Evolutionary conservation across 179 eudicot genomes (phyloP).

Genomic region (Beta corolliflora): DNA sequence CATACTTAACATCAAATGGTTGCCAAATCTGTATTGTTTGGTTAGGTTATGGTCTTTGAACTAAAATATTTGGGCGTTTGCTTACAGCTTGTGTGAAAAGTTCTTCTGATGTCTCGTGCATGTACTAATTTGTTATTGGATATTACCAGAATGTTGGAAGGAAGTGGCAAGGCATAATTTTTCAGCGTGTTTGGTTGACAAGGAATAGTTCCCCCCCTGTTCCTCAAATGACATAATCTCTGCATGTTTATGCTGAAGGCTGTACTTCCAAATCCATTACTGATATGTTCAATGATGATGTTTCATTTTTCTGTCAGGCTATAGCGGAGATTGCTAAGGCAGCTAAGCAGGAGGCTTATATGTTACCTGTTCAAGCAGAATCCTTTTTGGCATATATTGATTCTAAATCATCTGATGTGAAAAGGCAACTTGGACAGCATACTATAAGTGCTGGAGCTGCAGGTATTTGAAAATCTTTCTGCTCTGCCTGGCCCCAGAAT

Average conservation of each 20-base stretch:
- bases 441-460: constrained; percentile 14
- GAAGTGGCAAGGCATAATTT: background rate
- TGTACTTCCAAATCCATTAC: background rate
- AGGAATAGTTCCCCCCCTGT: too few relatives aligned
- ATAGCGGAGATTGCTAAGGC: constrained; percentile 87
- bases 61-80: background rate
- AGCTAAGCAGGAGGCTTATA: constrained; percentile 69
- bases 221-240: too few relatives aligned
- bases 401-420: constrained; percentile 40
- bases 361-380: constrained; percentile 59
- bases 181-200: background rate
- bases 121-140: background rate
- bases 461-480: constrained; percentile 23
- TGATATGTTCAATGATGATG: background rate
- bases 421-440: constrained; percentile 37
- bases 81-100: background rate
- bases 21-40: background rate
- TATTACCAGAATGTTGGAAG: background rate
- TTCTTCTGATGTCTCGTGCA: background rate
- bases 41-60: background rate
- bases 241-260: background rate
- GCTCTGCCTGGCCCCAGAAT: background rate
- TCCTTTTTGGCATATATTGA: constrained; percentile 45
- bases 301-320: constrained; percentile 56
- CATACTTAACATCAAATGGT: background rate